Evolutionary conservation across 306 rosid species (phyloP).

Genomic region (Pyrus betulifolia): DNA sequence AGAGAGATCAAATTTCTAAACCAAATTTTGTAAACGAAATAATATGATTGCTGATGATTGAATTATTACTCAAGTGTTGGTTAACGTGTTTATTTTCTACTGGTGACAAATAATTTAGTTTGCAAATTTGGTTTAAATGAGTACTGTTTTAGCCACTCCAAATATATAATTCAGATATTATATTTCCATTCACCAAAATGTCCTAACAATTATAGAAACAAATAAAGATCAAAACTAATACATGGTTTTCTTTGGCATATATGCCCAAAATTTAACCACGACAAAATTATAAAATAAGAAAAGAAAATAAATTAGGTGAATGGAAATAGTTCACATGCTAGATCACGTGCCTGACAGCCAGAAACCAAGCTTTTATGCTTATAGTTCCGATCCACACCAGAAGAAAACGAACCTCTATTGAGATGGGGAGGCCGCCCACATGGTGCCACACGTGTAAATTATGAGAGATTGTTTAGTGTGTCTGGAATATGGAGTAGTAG

Average conservation of each 20-base stretch:
- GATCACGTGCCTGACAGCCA: constrained; percentile 19
- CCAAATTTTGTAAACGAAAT: too few relatives aligned
- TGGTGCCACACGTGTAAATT: constrained; percentile 16
- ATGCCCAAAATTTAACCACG: not conserved
- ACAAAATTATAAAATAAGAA: too few relatives aligned
- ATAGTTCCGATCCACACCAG: constrained; percentile 1
- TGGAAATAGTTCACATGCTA: constrained; percentile 6
- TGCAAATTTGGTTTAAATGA: too few relatives aligned
- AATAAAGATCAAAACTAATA: not conserved
- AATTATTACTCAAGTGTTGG: too few relatives aligned
- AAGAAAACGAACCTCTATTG: not conserved
- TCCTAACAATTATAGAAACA: not conserved
- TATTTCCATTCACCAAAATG: not conserved
- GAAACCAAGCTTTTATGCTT: not conserved
- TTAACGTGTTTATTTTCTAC: too few relatives aligned
- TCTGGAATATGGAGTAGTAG: too few relatives aligned
- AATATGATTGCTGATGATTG: too few relatives aligned
- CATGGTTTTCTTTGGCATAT: too few relatives aligned
- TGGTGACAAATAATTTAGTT: too few relatives aligned
- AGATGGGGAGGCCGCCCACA: constrained; percentile 12
- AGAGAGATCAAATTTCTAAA: too few relatives aligned
- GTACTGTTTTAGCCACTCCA: not conserved
- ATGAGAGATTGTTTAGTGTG: too few relatives aligned
- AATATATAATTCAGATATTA: not conserved
- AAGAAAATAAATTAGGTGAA: not conserved